Conservation (phyloP, 2,329 filamentous ascomycete genomes). For the Colletotrichum lindemuthianum region DNA sequence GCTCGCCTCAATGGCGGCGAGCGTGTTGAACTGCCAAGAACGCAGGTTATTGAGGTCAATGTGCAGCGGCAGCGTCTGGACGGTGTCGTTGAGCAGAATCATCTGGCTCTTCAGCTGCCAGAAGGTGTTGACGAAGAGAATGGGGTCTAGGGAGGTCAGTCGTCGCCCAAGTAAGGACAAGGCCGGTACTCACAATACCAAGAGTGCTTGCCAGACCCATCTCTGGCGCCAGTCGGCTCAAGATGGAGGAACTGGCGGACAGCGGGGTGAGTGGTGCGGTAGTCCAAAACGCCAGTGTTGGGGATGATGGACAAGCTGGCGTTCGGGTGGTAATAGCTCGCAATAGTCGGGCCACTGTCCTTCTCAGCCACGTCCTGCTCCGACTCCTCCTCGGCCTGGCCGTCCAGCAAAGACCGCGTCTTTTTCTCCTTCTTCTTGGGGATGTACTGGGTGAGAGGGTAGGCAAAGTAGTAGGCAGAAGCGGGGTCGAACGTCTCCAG, state of each 20-base stretch:
- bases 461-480: slow-evolving; percentile 84
- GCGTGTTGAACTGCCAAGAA: slow-evolving; percentile 89
- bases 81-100: slow-evolving; percentile 90
- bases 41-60: slow-evolving; percentile 84
- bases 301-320: slow-evolving; percentile 90
- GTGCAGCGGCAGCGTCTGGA: slow-evolving; percentile 82
- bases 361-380: slow-evolving; percentile 64
- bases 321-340: slow-evolving; percentile 95
- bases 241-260: slow-evolving; percentile 81
- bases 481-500: slow-evolving; percentile 76
- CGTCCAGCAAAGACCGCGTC: slow-evolving; percentile 84
- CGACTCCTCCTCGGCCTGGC: slow-evolving; percentile 57
- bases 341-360: slow-evolving; percentile 73
- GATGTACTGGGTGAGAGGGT: slow-evolving; percentile 88
- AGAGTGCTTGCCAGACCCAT: slow-evolving; percentile 84
- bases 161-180: neutral
- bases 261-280: slow-evolving; percentile 75
- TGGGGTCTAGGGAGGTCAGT: slow-evolving; percentile 64
- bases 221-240: slow-evolving; percentile 83
- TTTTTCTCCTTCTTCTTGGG: slow-evolving; percentile 91
- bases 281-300: slow-evolving; percentile 76
- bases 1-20: slow-evolving; percentile 86
- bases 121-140: slow-evolving; percentile 94
- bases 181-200: slow-evolving; percentile 75
- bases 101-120: slow-evolving; percentile 96